Evolutionary conservation across 2,329 filamentous ascomycete species (phyloP).

Genomic region (Aspergillus unguis): DNA sequence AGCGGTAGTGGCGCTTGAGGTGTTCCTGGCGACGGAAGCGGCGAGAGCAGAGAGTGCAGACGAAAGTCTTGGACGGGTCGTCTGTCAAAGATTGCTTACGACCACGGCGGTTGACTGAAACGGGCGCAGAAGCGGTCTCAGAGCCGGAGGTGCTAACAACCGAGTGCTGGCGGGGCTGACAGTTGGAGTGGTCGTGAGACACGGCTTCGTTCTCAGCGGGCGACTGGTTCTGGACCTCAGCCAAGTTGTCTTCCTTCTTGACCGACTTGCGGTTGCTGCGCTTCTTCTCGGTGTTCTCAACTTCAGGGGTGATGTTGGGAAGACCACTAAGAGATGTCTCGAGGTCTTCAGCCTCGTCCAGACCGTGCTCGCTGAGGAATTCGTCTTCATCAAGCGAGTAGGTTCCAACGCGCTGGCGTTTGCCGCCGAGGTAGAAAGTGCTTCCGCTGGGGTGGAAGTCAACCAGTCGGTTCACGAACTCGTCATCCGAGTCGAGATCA

Average conservation of each 20-base stretch:
- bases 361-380: constrained; percentile 72
- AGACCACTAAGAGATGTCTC: constrained; percentile 59
- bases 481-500: constrained; percentile 87
- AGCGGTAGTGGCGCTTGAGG: constrained; percentile 96
- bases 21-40: constrained; percentile 98
- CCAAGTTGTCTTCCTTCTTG: constrained; percentile 32
- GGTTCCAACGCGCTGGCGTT: constrained; percentile 70
- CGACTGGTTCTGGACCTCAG: constrained; percentile 28
- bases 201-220: constrained; percentile 34
- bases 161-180: constrained; percentile 44
- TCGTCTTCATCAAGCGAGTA: constrained; percentile 71
- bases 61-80: constrained; percentile 96
- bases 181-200: constrained; percentile 36
- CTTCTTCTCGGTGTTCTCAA: constrained; percentile 45
- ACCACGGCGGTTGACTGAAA: constrained; percentile 79
- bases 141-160: constrained; percentile 49
- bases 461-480: constrained; percentile 72
- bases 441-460: constrained; percentile 62
- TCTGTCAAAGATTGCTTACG: constrained; percentile 98
- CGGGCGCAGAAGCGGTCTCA: constrained; percentile 30
- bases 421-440: constrained; percentile 59
- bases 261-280: constrained; percentile 39
- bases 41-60: constrained; percentile 92
- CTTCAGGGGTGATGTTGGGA: constrained; percentile 44
- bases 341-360: constrained; percentile 72